These are phyloP conservation scores for Aspergillus proliferans DNA, from an alignment of 2,329 filamentous ascomycete genomes.

Conservation along the genomic window DNA sequence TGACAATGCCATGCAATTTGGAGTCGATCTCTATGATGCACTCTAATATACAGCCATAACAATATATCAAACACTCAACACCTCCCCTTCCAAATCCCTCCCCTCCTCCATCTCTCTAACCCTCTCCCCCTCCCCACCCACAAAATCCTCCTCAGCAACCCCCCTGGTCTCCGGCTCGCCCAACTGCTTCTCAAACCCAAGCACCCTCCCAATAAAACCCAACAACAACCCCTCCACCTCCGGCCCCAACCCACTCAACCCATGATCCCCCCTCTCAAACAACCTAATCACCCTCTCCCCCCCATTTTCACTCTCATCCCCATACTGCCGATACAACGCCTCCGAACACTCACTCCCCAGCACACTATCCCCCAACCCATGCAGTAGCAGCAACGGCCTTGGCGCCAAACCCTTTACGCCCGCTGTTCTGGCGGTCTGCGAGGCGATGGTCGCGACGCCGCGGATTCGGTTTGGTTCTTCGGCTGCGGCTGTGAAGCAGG, in stretches of 20 bases:
- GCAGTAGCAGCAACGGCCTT: constrained; percentile 33
- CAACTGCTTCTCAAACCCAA: constrained; percentile 21
- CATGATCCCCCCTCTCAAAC: constrained; percentile 40
- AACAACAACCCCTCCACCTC: constrained; percentile 36
- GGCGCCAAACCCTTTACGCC: constrained; percentile 27
- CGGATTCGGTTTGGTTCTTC: constrained; percentile 24
- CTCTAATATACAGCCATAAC: not conserved
- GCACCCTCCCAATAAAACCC: constrained; percentile 31
- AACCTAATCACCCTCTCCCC: constrained; percentile 30
- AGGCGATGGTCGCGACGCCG: constrained; percentile 36
- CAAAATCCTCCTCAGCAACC: constrained; percentile 17
- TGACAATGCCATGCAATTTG: not conserved
- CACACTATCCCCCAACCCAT: constrained; percentile 35
- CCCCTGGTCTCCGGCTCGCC: constrained; percentile 5
- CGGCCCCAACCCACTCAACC: constrained; percentile 31
- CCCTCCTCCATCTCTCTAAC: constrained; percentile 22
- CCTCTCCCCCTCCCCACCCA: constrained; percentile 17
- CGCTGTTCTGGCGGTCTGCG: constrained; percentile 33
- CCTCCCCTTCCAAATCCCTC: constrained; percentile 24
- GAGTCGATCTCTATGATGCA: constrained; percentile 6
- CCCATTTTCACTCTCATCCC: constrained; percentile 17
- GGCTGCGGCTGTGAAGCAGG: constrained; percentile 34
- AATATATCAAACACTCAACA: constrained; percentile 6
- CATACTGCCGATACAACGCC: constrained; percentile 33
- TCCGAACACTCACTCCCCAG: constrained; percentile 29